Evolutionary conservation across 768 basidiomycete species (phyloP), one percentile per base, ranked within the genome.

Genomic region (Trametes meyenii): DNA sequence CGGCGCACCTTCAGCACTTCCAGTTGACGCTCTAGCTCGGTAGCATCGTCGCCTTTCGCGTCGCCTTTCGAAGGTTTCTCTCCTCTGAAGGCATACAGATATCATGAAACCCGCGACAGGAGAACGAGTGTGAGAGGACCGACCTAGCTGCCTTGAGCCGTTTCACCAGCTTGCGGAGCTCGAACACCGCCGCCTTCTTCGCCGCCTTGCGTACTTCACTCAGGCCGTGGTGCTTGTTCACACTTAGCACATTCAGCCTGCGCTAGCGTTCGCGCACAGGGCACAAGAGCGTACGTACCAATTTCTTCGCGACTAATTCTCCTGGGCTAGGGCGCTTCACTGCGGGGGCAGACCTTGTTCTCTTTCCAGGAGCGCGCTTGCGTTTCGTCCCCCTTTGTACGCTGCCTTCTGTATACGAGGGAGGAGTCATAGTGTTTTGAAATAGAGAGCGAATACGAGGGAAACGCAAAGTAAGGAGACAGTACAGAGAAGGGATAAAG

Each of bases 161-260:
- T 78, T 94, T 96, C 60, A 94, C 82, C n/a, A 89, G 74, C 71
- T 88, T 90, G 72, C 88, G 90, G 0, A 83, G 84, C 76, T 96
- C 94, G 62, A 92, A 90, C 0, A 82, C 75, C 71, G 86, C 92
- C 11, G 89, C 88, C 69, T 89, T 92, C 77, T 93, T 96, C 29
- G 88, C 84, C 5, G 87, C 83, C 67, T 89, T 90, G 64, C 82
- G 81, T 10, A 90, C 82, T 65, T 89, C 88, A 70, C 84, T 89
- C 51, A 89, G 70, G 60, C 83, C 83, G 71, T 91, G 91, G 67
- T 90, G 86, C 94, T 96, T 36, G 16, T 46, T 23, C 40, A 50
- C 40, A 17, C 55, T 60, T 56, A 60, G 29, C 42, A 38, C 50
- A 40, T 21, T 52, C 46, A 58, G 38, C 48, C 53, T 49, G 46